Percentiles rank a stretch among this genome's conserved stretches.
Evolutionary conservation across 306 rosid species (phyloP).

Genomic region (Inga leiocalycina): DNA sequence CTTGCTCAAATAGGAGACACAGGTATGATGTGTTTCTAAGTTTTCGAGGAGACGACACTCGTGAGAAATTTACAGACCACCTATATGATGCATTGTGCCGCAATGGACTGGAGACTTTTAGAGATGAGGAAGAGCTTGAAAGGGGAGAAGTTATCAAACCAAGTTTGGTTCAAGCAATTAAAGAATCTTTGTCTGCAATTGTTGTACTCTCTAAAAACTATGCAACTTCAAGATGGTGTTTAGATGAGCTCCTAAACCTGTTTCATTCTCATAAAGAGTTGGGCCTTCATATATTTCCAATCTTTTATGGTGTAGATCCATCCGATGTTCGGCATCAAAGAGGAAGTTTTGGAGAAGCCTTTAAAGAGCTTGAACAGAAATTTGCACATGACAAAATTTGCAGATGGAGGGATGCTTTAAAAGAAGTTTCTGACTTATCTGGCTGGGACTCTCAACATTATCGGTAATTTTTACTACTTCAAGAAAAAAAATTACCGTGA

Average conservation of each 20-base stretch:
- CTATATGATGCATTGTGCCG: neutral
- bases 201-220: conserved; percentile 33
- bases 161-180: conserved; percentile 18
- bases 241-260: neutral
- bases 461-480: too few species aligned
- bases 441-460: neutral
- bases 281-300: conserved; percentile 4
- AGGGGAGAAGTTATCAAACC: conserved; percentile 13
- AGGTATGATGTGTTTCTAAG: conserved; percentile 30
- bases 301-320: conserved; percentile 33
- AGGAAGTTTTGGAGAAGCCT: conserved; percentile 16
- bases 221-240: conserved; percentile 35
- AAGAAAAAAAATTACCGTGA: too few species aligned
- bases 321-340: conserved; percentile 11
- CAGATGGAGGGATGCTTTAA: neutral
- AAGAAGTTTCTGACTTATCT: neutral
- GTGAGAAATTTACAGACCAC: conserved; percentile 25
- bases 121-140: conserved; percentile 17
- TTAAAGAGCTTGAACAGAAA: conserved; percentile 14
- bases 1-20: neutral
- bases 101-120: conserved; percentile 12
- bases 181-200: conserved; percentile 6
- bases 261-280: neutral
- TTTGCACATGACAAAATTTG: neutral
- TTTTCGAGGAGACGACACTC: conserved; percentile 36